Evolutionary conservation across 768 basidiomycete genomes (phyloP).

Genomic region (Royoungia palumana): DNA sequence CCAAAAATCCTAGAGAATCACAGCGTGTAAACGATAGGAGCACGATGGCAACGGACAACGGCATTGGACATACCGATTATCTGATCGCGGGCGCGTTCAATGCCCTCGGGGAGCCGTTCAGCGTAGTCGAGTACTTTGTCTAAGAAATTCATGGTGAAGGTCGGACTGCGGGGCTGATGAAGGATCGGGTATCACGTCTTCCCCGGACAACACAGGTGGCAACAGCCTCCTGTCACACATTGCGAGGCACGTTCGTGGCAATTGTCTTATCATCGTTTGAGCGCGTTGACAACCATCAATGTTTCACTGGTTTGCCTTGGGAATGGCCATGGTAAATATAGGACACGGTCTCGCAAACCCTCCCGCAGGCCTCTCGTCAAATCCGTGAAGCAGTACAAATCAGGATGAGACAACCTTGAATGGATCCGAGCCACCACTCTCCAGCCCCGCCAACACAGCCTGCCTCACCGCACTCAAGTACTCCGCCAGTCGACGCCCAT

Average conservation of each 20-base stretch:
- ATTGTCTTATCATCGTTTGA: too few species aligned
- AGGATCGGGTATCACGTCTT: not conserved
- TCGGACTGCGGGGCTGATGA: not conserved
- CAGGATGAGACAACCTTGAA: slow-evolving; percentile 45
- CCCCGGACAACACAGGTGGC: not conserved
- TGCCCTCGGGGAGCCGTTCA: slow-evolving; percentile 36
- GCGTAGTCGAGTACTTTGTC: slow-evolving; percentile 36
- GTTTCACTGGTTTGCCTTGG: not conserved
- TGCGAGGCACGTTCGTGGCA: not conserved
- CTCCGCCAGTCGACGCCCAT: slow-evolving; percentile 59
- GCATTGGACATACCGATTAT: slow-evolving; percentile 30
- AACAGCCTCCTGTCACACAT: slow-evolving; percentile 6
- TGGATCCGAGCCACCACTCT: slow-evolving; percentile 74
- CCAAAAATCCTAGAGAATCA: slow-evolving; percentile 28
- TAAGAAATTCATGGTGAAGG: slow-evolving; percentile 39
- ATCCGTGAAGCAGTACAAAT: slow-evolving; percentile 1
- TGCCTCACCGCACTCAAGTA: slow-evolving; percentile 74
- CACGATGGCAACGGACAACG: not conserved
- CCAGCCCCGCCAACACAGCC: slow-evolving; percentile 68
- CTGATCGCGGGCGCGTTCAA: slow-evolving; percentile 35
- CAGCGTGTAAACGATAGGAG: slow-evolving; percentile 1
- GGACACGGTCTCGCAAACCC: slow-evolving; percentile 1
- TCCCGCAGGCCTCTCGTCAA: not conserved
- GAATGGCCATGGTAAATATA: not conserved
- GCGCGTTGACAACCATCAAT: not conserved